Evolutionary conservation across 2,329 filamentous ascomycete species (phyloP), one percentile per base, ranked within the genome.

Genomic region (Fusarium penzigii): DNA sequence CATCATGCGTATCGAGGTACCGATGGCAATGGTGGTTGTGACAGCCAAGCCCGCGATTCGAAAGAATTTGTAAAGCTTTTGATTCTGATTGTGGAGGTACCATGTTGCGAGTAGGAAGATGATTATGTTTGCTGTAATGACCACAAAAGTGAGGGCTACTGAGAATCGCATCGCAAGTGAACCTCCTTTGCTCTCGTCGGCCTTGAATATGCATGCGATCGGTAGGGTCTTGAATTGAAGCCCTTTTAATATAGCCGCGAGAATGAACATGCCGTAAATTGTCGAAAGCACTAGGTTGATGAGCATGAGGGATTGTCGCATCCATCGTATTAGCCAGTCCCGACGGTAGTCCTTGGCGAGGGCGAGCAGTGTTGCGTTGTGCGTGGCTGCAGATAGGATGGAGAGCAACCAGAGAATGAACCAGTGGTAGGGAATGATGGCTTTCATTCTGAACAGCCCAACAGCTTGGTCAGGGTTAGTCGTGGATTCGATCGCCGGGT

Each of bases 371-470:
- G 84, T 83, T 5, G 82, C 77, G 52, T 87, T 84, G 67, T 88
- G 85, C 3, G 85, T 86, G 1, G 83, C 82, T 57, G 83, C 87
- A 14, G 83, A 83, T 8, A 88, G 74, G 12, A 87, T 70, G 0
- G 82, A 83, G 2, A 88, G 72, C 73, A 87, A 85, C 85, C 85
- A 88, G 58, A 88, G 81, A 49, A 88, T 78, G 72, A 88, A 88
- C 72, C 88, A 87, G 69, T 89, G 85, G 65, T 89, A 89, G 0
- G 84, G 79, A 0, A 85, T 77, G 66, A 88, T 78, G 6, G 74
- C 73, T 42, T 77, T 70, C 64, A 82, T 79, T 63, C 84, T 83
- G 5, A 80, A 80, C 1, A 89, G 77, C 0, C 81, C 86, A 20
- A 88, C 76, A 51, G n/a, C 65, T 64, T 65, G 43, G 29, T 32